Evolutionary conservation across 306 rosid genomes (phyloP).

Genomic region (Hippophae tibetana): DNA sequence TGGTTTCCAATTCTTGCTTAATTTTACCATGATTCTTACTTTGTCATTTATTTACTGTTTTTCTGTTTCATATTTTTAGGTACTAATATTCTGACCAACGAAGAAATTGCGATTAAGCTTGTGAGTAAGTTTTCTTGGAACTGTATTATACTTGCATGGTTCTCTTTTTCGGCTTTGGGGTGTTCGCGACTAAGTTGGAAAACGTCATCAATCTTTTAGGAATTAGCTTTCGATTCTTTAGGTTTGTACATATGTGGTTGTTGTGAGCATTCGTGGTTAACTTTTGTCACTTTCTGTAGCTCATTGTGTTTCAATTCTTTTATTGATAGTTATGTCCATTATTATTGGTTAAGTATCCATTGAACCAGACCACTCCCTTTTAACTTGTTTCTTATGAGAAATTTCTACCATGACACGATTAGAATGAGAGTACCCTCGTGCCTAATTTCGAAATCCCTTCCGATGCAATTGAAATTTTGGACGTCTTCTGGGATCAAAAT

Average conservation of each 20-base stretch:
- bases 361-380: constrained; percentile 6
- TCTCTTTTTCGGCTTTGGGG: constrained; percentile 1
- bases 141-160: not conserved
- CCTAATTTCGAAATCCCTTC: not conserved
- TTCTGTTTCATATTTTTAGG: constrained; percentile 34
- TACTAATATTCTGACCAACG: constrained; percentile 87
- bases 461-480: not conserved
- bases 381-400: not conserved
- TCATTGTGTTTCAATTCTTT: not conserved
- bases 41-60: not conserved
- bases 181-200: not conserved
- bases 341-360: not conserved
- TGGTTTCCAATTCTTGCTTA: not conserved
- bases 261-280: too few relatives aligned
- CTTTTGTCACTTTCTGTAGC: too few relatives aligned
- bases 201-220: too few relatives aligned
- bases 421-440: not conserved
- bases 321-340: not conserved
- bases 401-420: not conserved
- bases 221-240: too few relatives aligned
- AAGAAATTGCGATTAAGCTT: constrained; percentile 96
- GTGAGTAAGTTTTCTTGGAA: constrained; percentile 37
- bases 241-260: too few relatives aligned
- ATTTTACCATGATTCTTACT: not conserved
- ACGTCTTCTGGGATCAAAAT: not conserved